Evolutionary conservation across 257 asterid genomes (phyloP), one percentile per base, ranked within the genome.

Genomic region (Nicotiana obtusifolia): DNA sequence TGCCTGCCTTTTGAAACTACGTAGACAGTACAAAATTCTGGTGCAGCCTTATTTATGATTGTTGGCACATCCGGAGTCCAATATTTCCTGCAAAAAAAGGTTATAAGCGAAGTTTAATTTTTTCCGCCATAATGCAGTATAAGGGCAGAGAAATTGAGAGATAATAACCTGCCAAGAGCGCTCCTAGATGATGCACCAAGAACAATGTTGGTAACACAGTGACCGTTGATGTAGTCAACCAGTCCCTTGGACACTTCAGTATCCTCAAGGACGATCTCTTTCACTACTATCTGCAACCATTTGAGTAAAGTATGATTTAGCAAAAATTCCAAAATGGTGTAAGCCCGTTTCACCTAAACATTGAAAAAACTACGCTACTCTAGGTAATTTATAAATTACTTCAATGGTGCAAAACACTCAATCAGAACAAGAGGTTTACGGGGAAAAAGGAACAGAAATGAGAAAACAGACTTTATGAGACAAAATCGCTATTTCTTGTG

Each of bases 1-100:
- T 86, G 76, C 84, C 89, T 91, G 77, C 93, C 95, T 64, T 86
- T 91, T 4, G 91, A 59, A 57, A 94, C 89, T 22, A 94, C 94
- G 66, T 91, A 90, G 14, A 93, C 93, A 0, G 97, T 86, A 81
- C 97, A 93, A 76, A 87, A 93, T 31, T 90, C 95, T 0, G 97
- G 98, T 15, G 97, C 98, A 16, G 87, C 84, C 86, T 90, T 94
- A 89, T 89, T 91, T 76, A 93, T 82, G 77, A 87, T 24, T 20
- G 97, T 89, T 76, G 97, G 90, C 78, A 91, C 88, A 81, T 91
- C 97, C 8, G 78, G 80, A 49, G 84, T 81, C 95, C 92, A 90
- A 80, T 90, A 89, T 81, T 89, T 91, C 87, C 90, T 88, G 82
- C 84, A 87, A 31, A 41, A 7, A 24, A 81, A 67, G 19, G 66